Percentiles rank a stretch among this genome's conserved stretches.
Conservation (phyloP, 2,329 filamentous ascomycete species). For the Claviceps citrina region DNA sequence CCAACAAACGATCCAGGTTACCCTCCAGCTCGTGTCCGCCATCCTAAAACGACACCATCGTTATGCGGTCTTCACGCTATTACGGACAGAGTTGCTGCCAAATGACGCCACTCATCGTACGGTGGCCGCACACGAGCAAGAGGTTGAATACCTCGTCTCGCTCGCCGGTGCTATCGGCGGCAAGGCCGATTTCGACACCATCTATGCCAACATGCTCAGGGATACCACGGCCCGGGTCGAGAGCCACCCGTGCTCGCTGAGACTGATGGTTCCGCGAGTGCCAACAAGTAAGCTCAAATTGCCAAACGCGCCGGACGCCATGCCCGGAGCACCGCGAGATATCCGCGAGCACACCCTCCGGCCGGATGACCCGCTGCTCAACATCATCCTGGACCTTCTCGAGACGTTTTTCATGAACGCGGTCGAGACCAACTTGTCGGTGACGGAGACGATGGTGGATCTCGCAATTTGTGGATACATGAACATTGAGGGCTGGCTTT, state of each 20-base stretch:
- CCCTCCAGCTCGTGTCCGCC: slow-evolving; percentile 71
- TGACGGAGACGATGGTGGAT: slow-evolving; percentile 72
- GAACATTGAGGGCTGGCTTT: slow-evolving; percentile 77
- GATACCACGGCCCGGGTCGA: slow-evolving; percentile 57
- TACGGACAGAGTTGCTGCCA: slow-evolving; percentile 48
- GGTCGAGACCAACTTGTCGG: slow-evolving; percentile 74
- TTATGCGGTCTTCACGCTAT: slow-evolving; percentile 64
- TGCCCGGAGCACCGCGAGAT: slow-evolving; percentile 45
- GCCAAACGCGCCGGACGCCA: slow-evolving; percentile 37
- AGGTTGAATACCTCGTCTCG: slow-evolving; percentile 55
- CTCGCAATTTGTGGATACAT: slow-evolving; percentile 75
- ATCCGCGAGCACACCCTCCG: slow-evolving; percentile 46
- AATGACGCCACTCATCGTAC: slow-evolving; percentile 45
- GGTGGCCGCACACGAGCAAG: slow-evolving; percentile 57
- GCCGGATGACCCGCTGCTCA: slow-evolving; percentile 46
- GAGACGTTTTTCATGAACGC: slow-evolving; percentile 77
- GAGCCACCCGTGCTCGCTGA: slow-evolving; percentile 56
- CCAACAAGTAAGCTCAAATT: slow-evolving; percentile 41
- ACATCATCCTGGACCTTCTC: slow-evolving; percentile 54
- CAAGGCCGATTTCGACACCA: slow-evolving; percentile 53
- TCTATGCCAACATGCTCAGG: slow-evolving; percentile 56
- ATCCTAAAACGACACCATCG: slow-evolving; percentile 77
- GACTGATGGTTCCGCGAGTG: slow-evolving; percentile 47
- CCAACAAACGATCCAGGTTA: slow-evolving; percentile 77
- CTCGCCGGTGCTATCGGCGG: slow-evolving; percentile 55